phyloP scores from a whole-genome alignment of 306 rosid genomes.

The Crotalaria pallida region DNA sequence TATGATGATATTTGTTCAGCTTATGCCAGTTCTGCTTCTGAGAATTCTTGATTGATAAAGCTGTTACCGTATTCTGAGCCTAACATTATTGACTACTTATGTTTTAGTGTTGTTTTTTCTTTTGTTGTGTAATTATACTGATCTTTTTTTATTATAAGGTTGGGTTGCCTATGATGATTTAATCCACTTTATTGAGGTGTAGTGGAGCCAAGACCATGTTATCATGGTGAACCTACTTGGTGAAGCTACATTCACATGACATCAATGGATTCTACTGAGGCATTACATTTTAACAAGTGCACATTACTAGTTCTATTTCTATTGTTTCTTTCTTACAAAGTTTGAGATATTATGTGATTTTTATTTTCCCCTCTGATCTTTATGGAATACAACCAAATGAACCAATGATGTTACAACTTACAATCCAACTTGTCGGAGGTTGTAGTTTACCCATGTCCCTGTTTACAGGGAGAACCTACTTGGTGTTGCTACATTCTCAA shows the following conservation, averaged over 20 bases:
- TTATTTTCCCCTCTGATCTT: neutral
- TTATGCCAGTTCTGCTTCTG: conserved; percentile 99
- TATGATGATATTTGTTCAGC: conserved; percentile 63
- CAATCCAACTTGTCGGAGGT: conserved; percentile 51
- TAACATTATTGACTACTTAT: too few species aligned
- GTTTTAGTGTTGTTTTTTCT: too few species aligned
- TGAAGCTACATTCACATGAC: conserved; percentile 51
- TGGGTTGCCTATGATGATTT: conserved; percentile 26
- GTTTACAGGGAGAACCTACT: conserved; percentile 43
- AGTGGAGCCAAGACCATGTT: conserved; percentile 57
- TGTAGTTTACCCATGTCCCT: conserved; percentile 33
- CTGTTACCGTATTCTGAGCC: conserved; percentile 72
- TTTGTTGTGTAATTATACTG: too few species aligned
- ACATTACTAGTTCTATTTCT: too few species aligned
- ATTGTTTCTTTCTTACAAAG: too few species aligned
- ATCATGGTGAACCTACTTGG: conserved; percentile 81
- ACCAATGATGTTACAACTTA: too few species aligned
- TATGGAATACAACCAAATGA: too few species aligned
- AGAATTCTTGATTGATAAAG: conserved; percentile 68
- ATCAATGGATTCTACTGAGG: conserved; percentile 43
- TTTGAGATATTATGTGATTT: too few species aligned
- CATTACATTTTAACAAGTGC: neutral
- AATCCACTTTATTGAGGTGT: conserved; percentile 51
- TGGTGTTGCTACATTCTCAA: conserved; percentile 35
- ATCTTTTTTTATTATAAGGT: too few species aligned